phyloP scores from a whole-genome alignment of 306 rosid species.

The Prosopis cineraria region DNA sequence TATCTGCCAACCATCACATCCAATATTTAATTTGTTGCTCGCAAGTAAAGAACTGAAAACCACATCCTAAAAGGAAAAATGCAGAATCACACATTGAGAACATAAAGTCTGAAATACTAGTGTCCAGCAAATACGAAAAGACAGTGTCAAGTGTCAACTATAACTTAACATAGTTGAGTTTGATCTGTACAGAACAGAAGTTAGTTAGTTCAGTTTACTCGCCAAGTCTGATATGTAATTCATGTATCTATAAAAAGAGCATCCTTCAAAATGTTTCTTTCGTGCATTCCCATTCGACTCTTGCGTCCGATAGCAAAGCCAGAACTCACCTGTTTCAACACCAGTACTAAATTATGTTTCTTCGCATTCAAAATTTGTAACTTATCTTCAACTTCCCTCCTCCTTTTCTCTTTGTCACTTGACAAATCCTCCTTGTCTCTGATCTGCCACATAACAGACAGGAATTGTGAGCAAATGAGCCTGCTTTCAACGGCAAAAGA shows the following conservation, averaged over 20 bases:
- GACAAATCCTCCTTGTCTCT: constrained; percentile 44
- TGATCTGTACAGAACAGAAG: background rate
- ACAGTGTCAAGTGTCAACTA: background rate
- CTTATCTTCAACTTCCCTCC: constrained; percentile 77
- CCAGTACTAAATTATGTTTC: constrained; percentile 82
- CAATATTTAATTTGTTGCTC: constrained; percentile 4
- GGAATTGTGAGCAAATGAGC: background rate
- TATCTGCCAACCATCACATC: constrained; percentile 59
- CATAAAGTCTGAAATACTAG: background rate
- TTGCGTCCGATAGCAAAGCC: background rate
- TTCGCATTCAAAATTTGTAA: constrained; percentile 71
- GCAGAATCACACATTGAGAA: background rate
- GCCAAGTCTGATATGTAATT: background rate
- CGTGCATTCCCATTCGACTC: background rate
- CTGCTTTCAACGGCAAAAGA: background rate
- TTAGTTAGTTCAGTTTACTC: background rate
- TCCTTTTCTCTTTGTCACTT: constrained; percentile 62
- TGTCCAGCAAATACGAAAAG: background rate
- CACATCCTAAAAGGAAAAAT: background rate
- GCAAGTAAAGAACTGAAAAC: constrained; percentile 12
- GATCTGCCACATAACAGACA: constrained; percentile 41
- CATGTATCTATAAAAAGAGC: no score
- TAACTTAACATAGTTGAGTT: background rate
- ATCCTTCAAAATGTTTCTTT: background rate
- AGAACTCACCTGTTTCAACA: constrained; percentile 81